phyloP scores from a whole-genome alignment of 73 alveolate genomes.

The Diophrys appendiculata region DNA sequence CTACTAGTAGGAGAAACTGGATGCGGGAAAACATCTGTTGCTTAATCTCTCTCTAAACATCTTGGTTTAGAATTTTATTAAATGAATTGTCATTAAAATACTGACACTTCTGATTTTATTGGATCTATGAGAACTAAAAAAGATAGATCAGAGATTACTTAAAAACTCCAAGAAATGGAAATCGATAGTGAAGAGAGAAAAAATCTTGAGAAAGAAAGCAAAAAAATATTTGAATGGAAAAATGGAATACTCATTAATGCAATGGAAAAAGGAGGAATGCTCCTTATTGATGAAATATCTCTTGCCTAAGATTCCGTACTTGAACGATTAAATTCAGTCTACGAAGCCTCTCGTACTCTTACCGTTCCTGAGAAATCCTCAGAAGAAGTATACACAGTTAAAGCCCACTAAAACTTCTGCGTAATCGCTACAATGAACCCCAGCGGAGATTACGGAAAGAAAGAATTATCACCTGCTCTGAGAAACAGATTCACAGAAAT shows the following conservation, averaged over 20 bases:
- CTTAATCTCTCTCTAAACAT: constrained; percentile 74
- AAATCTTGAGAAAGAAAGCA: constrained; percentile 16
- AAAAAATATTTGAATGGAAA: constrained; percentile 94
- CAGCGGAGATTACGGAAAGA: constrained; percentile 98
- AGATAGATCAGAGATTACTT: constrained; percentile 24
- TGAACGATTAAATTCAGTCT: constrained; percentile 97
- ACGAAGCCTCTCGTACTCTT: constrained; percentile 95
- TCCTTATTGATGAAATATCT: constrained; percentile 98
- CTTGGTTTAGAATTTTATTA: constrained; percentile 74
- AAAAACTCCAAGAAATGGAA: constrained; percentile 6
- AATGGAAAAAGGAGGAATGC: constrained; percentile 95
- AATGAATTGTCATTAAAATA: constrained; percentile 98
- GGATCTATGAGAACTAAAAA: constrained; percentile 88
- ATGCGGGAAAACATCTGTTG: constrained; percentile 97
- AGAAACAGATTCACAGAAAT: constrained; percentile 99
- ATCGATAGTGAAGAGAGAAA: constrained; percentile 11
- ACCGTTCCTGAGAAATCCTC: constrained; percentile 92
- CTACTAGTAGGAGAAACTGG: constrained; percentile 99
- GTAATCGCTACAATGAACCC: constrained; percentile 99
- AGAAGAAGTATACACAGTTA: constrained; percentile 72
- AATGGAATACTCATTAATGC: constrained; percentile 99
- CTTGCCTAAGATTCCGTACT: constrained; percentile 98
- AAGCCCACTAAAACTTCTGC: constrained; percentile 84
- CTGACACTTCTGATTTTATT: constrained; percentile 98
- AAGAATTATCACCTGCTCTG: constrained; percentile 98